These are phyloP conservation scores for Erysimum cheiri DNA, from an alignment of 441 rosid genomes.

Conservation along the genomic window DNA sequence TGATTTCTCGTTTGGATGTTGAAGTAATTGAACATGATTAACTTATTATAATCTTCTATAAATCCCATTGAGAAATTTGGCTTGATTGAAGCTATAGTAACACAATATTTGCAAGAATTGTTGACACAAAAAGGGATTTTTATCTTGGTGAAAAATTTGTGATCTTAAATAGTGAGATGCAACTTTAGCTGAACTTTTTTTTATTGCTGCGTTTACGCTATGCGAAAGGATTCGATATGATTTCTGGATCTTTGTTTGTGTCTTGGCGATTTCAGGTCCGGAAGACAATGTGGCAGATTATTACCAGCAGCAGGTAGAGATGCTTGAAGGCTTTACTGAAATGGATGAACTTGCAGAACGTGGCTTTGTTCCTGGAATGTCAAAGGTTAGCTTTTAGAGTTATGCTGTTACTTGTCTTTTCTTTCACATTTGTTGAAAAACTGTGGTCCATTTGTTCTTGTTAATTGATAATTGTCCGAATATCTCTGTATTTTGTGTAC, in stretches of 20 bases:
- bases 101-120: background rate
- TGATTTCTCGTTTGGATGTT: background rate
- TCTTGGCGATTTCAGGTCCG: constrained; percentile 57
- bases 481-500: constrained; percentile 16
- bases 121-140: background rate
- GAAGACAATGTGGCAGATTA: constrained; percentile 89
- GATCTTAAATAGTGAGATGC: background rate
- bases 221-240: background rate
- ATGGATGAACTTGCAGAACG: constrained; percentile 94
- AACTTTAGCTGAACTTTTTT: background rate
- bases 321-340: constrained; percentile 92
- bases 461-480: background rate
- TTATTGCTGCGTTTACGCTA: background rate
- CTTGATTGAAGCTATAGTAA: background rate
- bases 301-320: constrained; percentile 94
- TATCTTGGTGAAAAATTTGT: constrained; percentile 1
- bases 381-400: constrained; percentile 57
- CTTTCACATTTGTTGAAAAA: constrained; percentile 10
- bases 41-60: background rate
- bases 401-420: constrained; percentile 10
- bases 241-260: constrained; percentile 20
- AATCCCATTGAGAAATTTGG: background rate
- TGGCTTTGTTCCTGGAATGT: constrained; percentile 86
- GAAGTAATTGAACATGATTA: constrained; percentile 1
- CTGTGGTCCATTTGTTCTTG: constrained; percentile 19